Conservation (phyloP, 2,329 filamentous ascomycete genomes). For the Aureobasidium mangrovei region DNA sequence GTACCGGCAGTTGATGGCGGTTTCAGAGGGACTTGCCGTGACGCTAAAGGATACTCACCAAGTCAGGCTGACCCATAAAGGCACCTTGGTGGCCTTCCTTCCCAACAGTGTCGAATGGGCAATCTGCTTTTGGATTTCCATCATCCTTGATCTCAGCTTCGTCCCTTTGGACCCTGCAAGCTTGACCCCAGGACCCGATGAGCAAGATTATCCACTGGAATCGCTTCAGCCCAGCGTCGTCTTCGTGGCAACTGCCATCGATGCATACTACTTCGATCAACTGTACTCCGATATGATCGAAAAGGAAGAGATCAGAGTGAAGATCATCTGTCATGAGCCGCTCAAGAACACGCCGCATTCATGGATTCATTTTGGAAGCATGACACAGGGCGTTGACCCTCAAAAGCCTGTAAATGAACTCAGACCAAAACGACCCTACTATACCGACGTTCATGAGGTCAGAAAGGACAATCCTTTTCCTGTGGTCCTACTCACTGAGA, state of each 20-base stretch:
- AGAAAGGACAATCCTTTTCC: background rate
- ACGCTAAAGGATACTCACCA: background rate
- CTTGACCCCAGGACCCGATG: background rate
- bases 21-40: background rate
- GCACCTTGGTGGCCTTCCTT: background rate
- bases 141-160: background rate
- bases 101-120: background rate
- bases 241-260: background rate
- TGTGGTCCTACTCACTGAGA: background rate
- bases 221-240: background rate
- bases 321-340: background rate
- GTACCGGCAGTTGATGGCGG: constrained; percentile 2
- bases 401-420: background rate
- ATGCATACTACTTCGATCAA: background rate
- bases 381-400: background rate
- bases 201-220: background rate
- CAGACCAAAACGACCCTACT: background rate
- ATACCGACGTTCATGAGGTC: background rate
- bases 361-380: background rate
- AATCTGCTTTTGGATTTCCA: background rate
- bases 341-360: too few relatives aligned
- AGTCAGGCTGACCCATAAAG: background rate
- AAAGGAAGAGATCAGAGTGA: background rate
- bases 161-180: background rate
- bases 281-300: background rate